phyloP scores from a whole-genome alignment of 2,329 filamentous ascomycete species.

The Gnomoniopsis smithogilvyi region DNA sequence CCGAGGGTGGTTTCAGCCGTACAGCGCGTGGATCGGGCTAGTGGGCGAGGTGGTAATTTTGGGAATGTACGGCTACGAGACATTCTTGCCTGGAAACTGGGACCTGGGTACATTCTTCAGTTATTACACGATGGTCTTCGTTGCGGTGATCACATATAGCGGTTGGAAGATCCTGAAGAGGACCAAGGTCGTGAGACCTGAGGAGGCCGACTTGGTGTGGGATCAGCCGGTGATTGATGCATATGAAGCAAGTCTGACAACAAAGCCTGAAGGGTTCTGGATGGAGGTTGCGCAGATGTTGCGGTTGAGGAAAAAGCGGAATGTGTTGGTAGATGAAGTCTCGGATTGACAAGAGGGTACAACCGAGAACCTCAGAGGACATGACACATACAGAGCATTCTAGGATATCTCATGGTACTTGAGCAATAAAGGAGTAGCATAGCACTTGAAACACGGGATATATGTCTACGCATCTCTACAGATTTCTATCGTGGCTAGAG shows the following conservation, averaged over 20 bases:
- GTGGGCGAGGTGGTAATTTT: slow-evolving; percentile 41
- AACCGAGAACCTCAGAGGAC: neutral
- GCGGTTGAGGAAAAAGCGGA: slow-evolving; percentile 30
- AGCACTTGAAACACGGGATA: too few species aligned
- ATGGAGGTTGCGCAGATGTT: slow-evolving; percentile 47
- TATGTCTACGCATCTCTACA: too few species aligned
- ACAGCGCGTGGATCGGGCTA: slow-evolving; percentile 47
- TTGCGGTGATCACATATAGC: slow-evolving; percentile 50
- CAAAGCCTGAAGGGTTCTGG: slow-evolving; percentile 53
- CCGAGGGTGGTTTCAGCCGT: slow-evolving; percentile 58
- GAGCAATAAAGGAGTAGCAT: too few species aligned
- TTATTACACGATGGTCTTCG: slow-evolving; percentile 55
- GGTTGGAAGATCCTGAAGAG: slow-evolving; percentile 64
- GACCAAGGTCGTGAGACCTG: slow-evolving; percentile 51
- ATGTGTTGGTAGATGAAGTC: slow-evolving; percentile 1
- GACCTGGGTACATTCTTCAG: slow-evolving; percentile 32
- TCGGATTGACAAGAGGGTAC: neutral
- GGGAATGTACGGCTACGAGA: slow-evolving; percentile 52
- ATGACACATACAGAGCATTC: neutral
- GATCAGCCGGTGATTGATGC: slow-evolving; percentile 26
- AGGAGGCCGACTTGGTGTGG: slow-evolving; percentile 31
- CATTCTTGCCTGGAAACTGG: slow-evolving; percentile 26
- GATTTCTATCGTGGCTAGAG: too few species aligned
- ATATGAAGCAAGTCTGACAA: slow-evolving; percentile 50
- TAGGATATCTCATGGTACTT: too few species aligned